Evolutionary conservation across 2,329 filamentous ascomycete genomes (phyloP), one percentile per base, ranked within the genome.

Genomic region (Penicillium hordei): DNA sequence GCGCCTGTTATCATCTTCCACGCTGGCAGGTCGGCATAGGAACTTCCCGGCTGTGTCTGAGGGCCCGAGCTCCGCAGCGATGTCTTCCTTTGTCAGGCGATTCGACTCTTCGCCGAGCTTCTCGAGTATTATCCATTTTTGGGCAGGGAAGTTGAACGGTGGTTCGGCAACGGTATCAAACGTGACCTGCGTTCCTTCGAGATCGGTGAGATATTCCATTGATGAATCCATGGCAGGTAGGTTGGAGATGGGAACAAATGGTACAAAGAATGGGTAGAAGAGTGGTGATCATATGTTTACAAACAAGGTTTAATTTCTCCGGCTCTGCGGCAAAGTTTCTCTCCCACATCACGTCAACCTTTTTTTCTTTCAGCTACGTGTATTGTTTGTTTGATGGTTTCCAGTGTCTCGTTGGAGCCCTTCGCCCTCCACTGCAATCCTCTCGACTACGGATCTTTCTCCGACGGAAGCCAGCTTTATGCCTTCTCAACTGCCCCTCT

Each of bases 121-220:
- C 43, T 54, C 43, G 34, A 48, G 51, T 46, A 46, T 53, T 40
- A 53, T 53, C 42, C 42, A 53, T 46, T 27, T 53, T 42, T 53
- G 33, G 33, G 51, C 51, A n/a, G 51, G 51, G 33, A 53, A 53
- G 51, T 46, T 46, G 25, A 46, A 53, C 6, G 51, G 51, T 46
- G 51, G 42, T 31, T 52, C 51, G 8, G 42, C n/a, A 46, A 53
- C 42, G 3, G 51, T 33, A 53, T 53, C 51, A 45, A 53, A 53
- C 33, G 40, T 33, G 42, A 53, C 51, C 42, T 53, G 21, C 8
- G 40, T 46, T 45, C 51, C 51, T 39, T 46, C 51, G 8, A 53
- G 42, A 46, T 53, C 33, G 51, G 33, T 46, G 42, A 54, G 52
- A 40, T 54, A 54, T 54, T 54, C 43, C 7, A 34, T 48, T 33